Evolutionary conservation across 106 monocot species (phyloP), one percentile per base, ranked within the genome.

Genomic region (Alisma plantagoaquatica): DNA sequence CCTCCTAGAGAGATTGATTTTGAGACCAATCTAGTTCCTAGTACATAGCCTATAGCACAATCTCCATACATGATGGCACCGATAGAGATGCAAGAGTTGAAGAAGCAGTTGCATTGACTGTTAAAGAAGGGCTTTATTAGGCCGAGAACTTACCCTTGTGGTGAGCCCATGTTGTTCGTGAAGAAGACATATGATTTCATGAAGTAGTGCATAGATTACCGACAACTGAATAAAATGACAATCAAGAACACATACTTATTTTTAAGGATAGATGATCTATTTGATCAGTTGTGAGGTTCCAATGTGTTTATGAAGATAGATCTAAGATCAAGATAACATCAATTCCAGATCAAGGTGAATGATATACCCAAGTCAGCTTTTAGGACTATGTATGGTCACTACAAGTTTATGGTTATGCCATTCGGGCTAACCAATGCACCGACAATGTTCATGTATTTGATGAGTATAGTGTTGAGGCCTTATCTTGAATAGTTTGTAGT

Each of bases 391-490:
- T 38, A 7, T 7, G 5, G 35, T 38, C 35, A 38, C n/a, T n/a
- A n/a, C n/a, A n/a, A n/a, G n/a, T 38, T 38, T 38, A 7, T 38
- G 14, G 35, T 38, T 6, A 38, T 38, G 35, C 35, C 14, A 7
- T 14, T 14, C 5, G 35, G 35, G 35, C 35, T 38, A 38, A 7
- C 9, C 5, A 5, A 38, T 38, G 5, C 14, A 38, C 14, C 35
- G 35, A 38, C 35, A 38, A 38, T 38, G 35, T 38, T 38, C 35
- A n/a, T n/a, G n/a, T n/a, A n/a, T n/a, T n/a, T n/a, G n/a, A n/a
- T n/a, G n/a, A n/a, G n/a, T n/a, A n/a, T n/a, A n/a, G n/a, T n/a
- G n/a, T n/a, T n/a, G n/a, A n/a, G n/a, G n/a, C n/a, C n/a, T n/a
- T n/a, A n/a, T n/a, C n/a, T n/a, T n/a, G n/a, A n/a, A n/a, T n/a